A percentile compares a stretch with the other conserved stretches of the same genome.
Evolutionary conservation across 257 asterid species (phyloP).

Genomic region (Striga asiatica): DNA sequence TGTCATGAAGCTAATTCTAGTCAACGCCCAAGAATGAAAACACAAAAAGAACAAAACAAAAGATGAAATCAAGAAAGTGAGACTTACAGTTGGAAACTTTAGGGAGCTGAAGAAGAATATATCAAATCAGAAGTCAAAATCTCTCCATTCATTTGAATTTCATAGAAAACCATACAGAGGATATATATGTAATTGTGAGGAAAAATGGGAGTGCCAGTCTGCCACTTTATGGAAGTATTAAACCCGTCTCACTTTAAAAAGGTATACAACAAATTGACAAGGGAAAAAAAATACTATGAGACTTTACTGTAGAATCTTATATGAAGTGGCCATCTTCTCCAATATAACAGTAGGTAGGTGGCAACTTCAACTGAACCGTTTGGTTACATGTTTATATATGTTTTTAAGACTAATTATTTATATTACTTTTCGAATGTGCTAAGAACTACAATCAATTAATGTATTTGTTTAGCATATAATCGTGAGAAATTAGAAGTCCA

Average conservation of each 20-base stretch:
- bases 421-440: too few species aligned
- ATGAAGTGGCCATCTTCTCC: too few species aligned
- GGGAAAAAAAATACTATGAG: background rate
- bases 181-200: slow-evolving; percentile 6
- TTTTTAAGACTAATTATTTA: too few species aligned
- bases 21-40: background rate
- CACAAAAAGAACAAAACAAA: background rate
- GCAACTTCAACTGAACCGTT: too few species aligned
- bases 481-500: too few species aligned
- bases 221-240: slow-evolving; percentile 8
- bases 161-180: background rate
- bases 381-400: too few species aligned
- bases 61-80: background rate
- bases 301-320: too few species aligned
- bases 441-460: too few species aligned
- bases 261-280: background rate
- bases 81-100: slow-evolving; percentile 5
- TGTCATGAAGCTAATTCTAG: background rate
- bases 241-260: slow-evolving; percentile 7
- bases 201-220: slow-evolving; percentile 12
- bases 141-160: background rate
- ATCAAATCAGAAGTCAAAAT: background rate
- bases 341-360: too few species aligned
- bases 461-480: too few species aligned
- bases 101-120: slow-evolving; percentile 1